Conservation (phyloP, 2,329 filamentous ascomycete genomes). For the Ceratocystis albifundus region DNA sequence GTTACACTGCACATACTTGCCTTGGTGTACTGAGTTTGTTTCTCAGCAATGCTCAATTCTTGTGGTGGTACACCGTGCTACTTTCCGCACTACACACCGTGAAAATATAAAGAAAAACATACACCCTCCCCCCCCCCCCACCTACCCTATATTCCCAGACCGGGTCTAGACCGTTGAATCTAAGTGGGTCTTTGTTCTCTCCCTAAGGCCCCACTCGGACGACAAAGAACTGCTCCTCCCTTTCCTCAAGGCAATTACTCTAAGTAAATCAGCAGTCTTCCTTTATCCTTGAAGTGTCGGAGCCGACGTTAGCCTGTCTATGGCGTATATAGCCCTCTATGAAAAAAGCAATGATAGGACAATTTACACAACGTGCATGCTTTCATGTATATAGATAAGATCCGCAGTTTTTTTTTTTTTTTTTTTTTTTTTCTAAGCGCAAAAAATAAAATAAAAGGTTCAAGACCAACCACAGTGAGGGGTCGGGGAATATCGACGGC, state of each 20-base stretch:
- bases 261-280: background rate
- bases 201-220: background rate
- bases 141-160: background rate
- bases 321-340: background rate
- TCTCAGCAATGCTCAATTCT: background rate
- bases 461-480: background rate
- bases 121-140: background rate
- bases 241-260: background rate
- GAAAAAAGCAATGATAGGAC: background rate
- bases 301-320: background rate
- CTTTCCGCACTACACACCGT: background rate
- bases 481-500: background rate
- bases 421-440: background rate
- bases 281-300: background rate
- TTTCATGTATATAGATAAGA: background rate
- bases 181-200: constrained; percentile 5
- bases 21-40: background rate
- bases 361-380: background rate
- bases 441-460: background rate
- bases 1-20: constrained; percentile 1
- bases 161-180: background rate
- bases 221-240: background rate
- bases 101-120: background rate
- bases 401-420: background rate
- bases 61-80: background rate